Percentiles rank a stretch among this genome's conserved stretches.
phyloP scores from a whole-genome alignment of 1,284 basidiomycete genomes.

The Acaromyces ingoldii region DNA sequence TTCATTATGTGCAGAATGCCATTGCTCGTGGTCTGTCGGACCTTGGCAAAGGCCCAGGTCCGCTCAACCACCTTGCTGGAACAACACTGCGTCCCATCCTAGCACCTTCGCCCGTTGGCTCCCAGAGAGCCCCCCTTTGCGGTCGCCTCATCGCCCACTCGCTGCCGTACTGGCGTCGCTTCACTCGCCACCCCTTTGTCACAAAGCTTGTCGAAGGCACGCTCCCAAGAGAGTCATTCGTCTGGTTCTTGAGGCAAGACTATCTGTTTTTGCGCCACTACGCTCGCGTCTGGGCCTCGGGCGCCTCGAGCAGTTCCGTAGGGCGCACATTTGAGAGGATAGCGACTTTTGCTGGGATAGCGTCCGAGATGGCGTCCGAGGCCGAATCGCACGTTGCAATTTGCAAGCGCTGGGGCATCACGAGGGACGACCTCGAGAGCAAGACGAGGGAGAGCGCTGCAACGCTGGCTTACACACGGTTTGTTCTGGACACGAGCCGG shows the following conservation, averaged over 20 bases:
- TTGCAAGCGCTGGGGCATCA: constrained; percentile 32
- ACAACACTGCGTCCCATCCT: constrained; percentile 53
- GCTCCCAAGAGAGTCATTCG: constrained; percentile 64
- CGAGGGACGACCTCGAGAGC: constrained; percentile 19
- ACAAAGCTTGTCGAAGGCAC: constrained; percentile 67
- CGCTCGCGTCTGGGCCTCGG: constrained; percentile 58
- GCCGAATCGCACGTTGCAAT: constrained; percentile 30
- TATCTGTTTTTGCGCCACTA: constrained; percentile 57
- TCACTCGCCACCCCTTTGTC: constrained; percentile 72
- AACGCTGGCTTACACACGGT: constrained; percentile 45
- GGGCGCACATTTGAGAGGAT: constrained; percentile 60
- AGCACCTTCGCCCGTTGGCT: neutral
- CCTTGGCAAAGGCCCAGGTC: constrained; percentile 74
- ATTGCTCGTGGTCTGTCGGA: constrained; percentile 66
- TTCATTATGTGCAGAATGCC: constrained; percentile 69
- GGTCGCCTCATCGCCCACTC: constrained; percentile 24
- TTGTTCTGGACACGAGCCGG: constrained; percentile 30
- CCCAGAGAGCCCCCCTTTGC: constrained; percentile 1
- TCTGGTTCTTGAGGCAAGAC: constrained; percentile 73
- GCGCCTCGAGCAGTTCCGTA: constrained; percentile 56
- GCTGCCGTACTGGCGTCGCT: constrained; percentile 40
- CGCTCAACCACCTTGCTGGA: constrained; percentile 78
- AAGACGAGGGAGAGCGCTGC: constrained; percentile 34
- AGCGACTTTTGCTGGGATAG: constrained; percentile 61
- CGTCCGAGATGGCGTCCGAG: constrained; percentile 28